Percentiles rank a stretch among this genome's conserved stretches.
These are phyloP conservation scores for Fusarium praegraminearum DNA, from an alignment of 2,329 filamentous ascomycete genomes.

Conservation along the genomic window DNA sequence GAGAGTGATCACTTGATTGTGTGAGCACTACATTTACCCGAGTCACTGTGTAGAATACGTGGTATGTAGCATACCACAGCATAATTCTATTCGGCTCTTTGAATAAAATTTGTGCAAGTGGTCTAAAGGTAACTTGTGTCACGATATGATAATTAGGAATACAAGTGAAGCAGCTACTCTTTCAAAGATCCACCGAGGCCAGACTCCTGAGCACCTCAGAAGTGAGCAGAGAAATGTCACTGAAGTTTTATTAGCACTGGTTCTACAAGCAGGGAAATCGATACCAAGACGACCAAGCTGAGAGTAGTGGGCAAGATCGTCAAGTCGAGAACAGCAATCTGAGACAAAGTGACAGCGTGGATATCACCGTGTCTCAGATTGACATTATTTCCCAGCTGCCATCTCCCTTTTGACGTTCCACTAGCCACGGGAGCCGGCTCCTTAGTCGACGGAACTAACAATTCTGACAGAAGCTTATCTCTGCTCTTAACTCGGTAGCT, in stretches of 20 bases:
- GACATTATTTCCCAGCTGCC: background rate
- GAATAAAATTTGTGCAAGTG: background rate
- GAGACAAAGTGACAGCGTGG: background rate
- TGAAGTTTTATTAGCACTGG: background rate
- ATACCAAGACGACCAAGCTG: accelerated
- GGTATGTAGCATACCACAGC: background rate
- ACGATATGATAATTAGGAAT: background rate
- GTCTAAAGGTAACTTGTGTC: background rate
- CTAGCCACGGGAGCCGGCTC: conserved; percentile 7
- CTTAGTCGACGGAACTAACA: background rate
- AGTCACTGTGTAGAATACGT: background rate
- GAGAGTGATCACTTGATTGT: background rate
- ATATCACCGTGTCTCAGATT: conserved; percentile 3
- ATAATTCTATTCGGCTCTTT: background rate
- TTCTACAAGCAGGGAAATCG: too few species aligned
- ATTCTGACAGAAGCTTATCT: conserved; percentile 24
- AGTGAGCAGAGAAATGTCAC: background rate
- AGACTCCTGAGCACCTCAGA: too few species aligned
- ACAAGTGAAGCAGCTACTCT: background rate
- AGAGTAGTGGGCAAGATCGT: too few species aligned
- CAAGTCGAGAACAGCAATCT: background rate
- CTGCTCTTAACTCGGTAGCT: background rate
- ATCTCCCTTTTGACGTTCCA: conserved; percentile 2
- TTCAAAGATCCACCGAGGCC: background rate
- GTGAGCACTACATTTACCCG: too few species aligned